A percentile compares a stretch with the other conserved stretches of the same genome.
Conservation (phyloP, 148 eudicot species). For the Camellia granthamiana region DNA sequence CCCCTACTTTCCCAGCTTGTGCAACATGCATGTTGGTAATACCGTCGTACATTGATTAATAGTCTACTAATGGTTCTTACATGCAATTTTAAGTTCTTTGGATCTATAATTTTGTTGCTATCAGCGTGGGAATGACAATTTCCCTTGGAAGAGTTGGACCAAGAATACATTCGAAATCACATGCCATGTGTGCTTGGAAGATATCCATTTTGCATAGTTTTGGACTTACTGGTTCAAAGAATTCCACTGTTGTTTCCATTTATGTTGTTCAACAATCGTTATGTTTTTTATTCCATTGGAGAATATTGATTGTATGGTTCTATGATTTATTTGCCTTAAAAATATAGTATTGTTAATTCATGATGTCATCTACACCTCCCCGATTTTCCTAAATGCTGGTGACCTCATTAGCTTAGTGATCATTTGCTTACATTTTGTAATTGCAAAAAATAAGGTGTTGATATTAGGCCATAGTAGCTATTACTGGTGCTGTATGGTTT, state of each 20-base stretch:
- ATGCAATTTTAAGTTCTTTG: background rate
- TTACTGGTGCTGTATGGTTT: background rate
- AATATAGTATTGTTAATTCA: background rate
- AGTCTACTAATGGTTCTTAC: background rate
- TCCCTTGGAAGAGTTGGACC: background rate
- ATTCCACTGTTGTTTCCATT: background rate
- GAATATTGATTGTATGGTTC: background rate
- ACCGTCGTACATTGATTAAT: background rate
- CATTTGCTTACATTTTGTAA: background rate
- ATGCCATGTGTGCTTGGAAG: background rate
- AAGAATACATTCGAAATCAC: background rate
- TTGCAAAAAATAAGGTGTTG: background rate
- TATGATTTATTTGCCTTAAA: background rate
- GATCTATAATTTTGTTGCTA: background rate
- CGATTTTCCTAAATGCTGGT: background rate
- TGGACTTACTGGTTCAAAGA: background rate
- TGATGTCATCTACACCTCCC: background rate
- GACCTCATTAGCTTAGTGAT: background rate
- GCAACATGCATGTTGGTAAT: background rate
- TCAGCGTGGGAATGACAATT: constrained; percentile 6
- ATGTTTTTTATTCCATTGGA: background rate
- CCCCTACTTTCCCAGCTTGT: background rate
- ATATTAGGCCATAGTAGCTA: background rate
- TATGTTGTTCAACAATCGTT: background rate
- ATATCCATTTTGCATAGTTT: constrained; percentile 1